Base-by-base conservation (phyloP, 2,329 filamentous ascomycete genomes). In the Talaromyces sp. region DNA sequence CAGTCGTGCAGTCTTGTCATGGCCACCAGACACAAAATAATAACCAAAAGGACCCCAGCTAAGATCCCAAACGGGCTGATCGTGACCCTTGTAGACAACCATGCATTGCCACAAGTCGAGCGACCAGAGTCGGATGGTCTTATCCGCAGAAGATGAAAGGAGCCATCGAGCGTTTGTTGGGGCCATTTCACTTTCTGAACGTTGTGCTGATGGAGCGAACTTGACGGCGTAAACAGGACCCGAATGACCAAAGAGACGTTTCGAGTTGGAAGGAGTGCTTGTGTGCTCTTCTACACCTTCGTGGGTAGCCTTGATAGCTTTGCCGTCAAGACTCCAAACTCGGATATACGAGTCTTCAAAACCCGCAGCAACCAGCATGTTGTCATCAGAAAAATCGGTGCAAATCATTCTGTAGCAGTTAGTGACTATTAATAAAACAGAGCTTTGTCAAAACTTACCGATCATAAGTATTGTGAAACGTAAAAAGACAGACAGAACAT, bases 321-420 rank as follows among this genome's bases (percentile, higher is more conserved):
- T 90, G 68, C 94, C 95, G 72, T 97, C 91, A 47, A 98, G 82
- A 45, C 90, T 90, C 93, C 94, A 99, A 13, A 99, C 87, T 16
- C 94, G 90, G 71, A 99, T 96, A 75, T 97, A 98, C 0, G 94
- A 98, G 74, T 98, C 93, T 63, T 90, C 88, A 57, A 93, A 97
- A 33, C 95, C 96, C 24, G 89, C 91, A 27, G 95, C 95, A 43
- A 95, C 91, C 33, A 98, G 85, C 69, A 89, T 85, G 68, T 92
- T 90, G 74, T 99, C 95, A 62, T 94, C 91, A 0, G 94, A 97
- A 74, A 99, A 97, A 72, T 98, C 94, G 75, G 98, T 87, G 74
- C 91, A 96, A n/a, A 92, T 93, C 66, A 97, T 86, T 64, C 91
- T 94, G 67, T 13, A 11, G 13, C 50, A 11, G 62, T 39, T 41